Percentiles rank a stretch among this genome's conserved stretches.
Conservation (phyloP, 2,329 filamentous ascomycete species). For the Harringtonia aguacate region DNA sequence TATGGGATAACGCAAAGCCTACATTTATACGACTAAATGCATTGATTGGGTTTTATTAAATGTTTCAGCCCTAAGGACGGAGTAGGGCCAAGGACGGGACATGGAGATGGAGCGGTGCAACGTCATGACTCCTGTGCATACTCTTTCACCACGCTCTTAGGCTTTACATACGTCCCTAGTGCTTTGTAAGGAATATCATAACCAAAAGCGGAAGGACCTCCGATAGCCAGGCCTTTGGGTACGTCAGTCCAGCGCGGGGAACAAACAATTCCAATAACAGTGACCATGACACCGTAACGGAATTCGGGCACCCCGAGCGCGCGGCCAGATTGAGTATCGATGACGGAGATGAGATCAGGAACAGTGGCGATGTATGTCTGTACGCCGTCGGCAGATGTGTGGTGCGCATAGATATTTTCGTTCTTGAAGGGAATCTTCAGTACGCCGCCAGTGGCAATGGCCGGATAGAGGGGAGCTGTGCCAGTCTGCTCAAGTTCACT, state of each 20-base stretch:
- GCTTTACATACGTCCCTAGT: conserved; percentile 39
- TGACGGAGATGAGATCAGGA: conserved; percentile 29
- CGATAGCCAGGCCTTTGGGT: conserved; percentile 33
- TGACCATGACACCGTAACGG: conserved; percentile 38
- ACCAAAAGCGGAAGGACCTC: conserved; percentile 26
- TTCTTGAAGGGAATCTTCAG: conserved; percentile 18
- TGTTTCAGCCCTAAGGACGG: no score
- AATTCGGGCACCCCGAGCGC: conserved; percentile 42
- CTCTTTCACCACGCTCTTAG: conserved; percentile 42
- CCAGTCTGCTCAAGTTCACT: neutral
- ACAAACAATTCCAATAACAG: conserved; percentile 41
- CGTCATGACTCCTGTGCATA: conserved; percentile 20
- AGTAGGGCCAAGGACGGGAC: no score
- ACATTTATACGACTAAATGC: no score
- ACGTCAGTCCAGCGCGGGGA: conserved; percentile 42
- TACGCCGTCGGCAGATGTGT: conserved; percentile 5
- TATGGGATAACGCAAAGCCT: no score
- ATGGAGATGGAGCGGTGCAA: no score
- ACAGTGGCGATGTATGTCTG: conserved; percentile 29
- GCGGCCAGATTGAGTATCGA: conserved; percentile 35
- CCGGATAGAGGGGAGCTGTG: neutral
- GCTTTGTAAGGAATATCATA: conserved; percentile 36
- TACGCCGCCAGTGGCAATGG: conserved; percentile 9
- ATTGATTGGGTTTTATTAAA: no score
- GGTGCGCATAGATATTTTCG: conserved; percentile 14